Evolutionary conservation across 106 monocot genomes (phyloP).

Genomic region (Platanthera guangdongensis): DNA sequence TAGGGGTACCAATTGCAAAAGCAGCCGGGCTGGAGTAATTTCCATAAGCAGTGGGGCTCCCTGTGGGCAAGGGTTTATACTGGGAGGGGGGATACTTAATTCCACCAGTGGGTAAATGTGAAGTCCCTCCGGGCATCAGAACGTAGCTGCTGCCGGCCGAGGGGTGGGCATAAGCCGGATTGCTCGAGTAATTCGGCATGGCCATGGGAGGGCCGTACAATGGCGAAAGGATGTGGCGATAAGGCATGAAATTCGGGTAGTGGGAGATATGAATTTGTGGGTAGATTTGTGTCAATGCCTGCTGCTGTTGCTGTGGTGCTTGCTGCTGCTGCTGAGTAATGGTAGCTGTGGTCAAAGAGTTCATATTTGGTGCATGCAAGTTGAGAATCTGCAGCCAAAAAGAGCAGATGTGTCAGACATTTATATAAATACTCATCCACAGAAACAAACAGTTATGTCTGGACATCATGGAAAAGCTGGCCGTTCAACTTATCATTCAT

Average conservation of each 20-base stretch:
- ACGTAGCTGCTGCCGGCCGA: slow-evolving; percentile 58
- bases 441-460: background rate
- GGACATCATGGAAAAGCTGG: background rate
- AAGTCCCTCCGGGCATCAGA: slow-evolving; percentile 60
- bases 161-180: slow-evolving; percentile 60
- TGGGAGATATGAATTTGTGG: slow-evolving; percentile 71
- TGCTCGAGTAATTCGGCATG: slow-evolving; percentile 63
- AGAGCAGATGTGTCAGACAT: background rate
- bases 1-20: slow-evolving; percentile 41
- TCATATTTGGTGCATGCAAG: slow-evolving; percentile 26
- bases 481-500: background rate
- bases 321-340: slow-evolving; percentile 29
- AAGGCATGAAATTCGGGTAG: slow-evolving; percentile 75
- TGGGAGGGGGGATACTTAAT: slow-evolving; percentile 63
- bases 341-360: slow-evolving; percentile 17
- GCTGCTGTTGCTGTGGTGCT: slow-evolving; percentile 31
- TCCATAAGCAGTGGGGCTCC: slow-evolving; percentile 53
- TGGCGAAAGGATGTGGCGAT: slow-evolving; percentile 73
- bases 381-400: slow-evolving; percentile 29
- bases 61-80: slow-evolving; percentile 58
- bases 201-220: slow-evolving; percentile 80
- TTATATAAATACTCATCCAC: no score
- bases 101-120: slow-evolving; percentile 43
- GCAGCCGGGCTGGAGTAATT: slow-evolving; percentile 49
- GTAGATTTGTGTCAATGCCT: slow-evolving; percentile 53